These are phyloP conservation scores for Oxalis stricta DNA, from an alignment of 441 rosid genomes.

Conservation along the genomic window DNA sequence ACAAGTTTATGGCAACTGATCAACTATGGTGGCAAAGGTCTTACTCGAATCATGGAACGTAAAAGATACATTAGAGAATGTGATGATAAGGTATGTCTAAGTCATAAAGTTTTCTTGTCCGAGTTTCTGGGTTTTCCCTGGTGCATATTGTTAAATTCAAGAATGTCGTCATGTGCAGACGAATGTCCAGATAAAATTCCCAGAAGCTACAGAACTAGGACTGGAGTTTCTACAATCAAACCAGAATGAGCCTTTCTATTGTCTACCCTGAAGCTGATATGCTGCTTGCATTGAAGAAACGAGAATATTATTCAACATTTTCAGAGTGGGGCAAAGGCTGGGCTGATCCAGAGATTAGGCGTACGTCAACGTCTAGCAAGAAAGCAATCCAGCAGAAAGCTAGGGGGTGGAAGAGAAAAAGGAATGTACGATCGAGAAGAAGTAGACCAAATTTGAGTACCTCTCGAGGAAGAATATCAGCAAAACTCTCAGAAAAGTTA, in stretches of 20 bases:
- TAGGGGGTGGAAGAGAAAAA: conserved; percentile 12
- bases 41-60: conserved; percentile 66
- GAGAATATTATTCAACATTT: conserved; percentile 29
- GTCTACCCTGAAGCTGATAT: conserved; percentile 77
- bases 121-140: too few relatives aligned
- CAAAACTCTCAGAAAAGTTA: conserved; percentile 23
- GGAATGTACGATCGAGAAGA: conserved; percentile 11
- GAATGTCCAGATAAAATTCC: conserved; percentile 57
- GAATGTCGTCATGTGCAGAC: conserved; percentile 26
- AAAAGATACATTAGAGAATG: conserved; percentile 63
- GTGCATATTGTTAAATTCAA: background rate
- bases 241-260: conserved; percentile 25
- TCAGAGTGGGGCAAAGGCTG: conserved; percentile 83
- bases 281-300: conserved; percentile 31
- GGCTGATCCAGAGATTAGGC: conserved; percentile 82
- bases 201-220: conserved; percentile 48
- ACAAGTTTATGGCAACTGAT: conserved; percentile 38
- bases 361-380: conserved; percentile 36
- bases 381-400: conserved; percentile 13
- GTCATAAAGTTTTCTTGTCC: too few relatives aligned
- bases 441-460: conserved; percentile 19
- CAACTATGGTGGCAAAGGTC: conserved; percentile 81
- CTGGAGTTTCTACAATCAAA: conserved; percentile 28
- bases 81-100: conserved; percentile 41
- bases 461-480: conserved; percentile 34